phyloP scores from a whole-genome alignment of 2,329 filamentous ascomycete species.

The Metarhizium sp. region DNA sequence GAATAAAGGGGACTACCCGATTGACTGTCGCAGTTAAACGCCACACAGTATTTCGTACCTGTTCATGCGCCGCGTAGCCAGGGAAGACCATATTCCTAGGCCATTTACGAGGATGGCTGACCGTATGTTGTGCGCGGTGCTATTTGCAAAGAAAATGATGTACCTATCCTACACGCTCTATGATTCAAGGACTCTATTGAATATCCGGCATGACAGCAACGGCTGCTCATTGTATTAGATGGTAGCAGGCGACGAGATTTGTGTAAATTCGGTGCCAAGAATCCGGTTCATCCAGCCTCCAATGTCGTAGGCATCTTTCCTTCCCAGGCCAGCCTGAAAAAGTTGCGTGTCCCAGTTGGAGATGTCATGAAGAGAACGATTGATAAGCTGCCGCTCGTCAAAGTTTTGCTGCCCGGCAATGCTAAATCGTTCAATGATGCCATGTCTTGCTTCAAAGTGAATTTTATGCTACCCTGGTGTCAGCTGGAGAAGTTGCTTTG shows the following conservation, averaged over 20 bases:
- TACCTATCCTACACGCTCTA: slow-evolving; percentile 11
- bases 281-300: slow-evolving; percentile 22
- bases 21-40: too few species aligned
- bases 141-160: too few species aligned
- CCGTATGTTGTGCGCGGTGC: too few species aligned
- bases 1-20: too few species aligned
- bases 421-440: slow-evolving; percentile 23
- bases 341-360: slow-evolving; percentile 17
- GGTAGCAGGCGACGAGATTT: slow-evolving; percentile 3
- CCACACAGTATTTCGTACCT: too few species aligned
- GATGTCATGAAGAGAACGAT: slow-evolving; percentile 11
- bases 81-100: too few species aligned
- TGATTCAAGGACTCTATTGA: slow-evolving; percentile 19
- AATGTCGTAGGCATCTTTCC: slow-evolving; percentile 12
- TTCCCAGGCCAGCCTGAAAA: slow-evolving; percentile 15
- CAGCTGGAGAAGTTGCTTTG: background rate
- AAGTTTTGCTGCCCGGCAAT: slow-evolving; percentile 13
- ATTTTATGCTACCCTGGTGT: slow-evolving; percentile 18
- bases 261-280: slow-evolving; percentile 20
- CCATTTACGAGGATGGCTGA: too few species aligned
- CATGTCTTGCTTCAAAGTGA: slow-evolving; percentile 27
- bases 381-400: background rate
- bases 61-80: too few species aligned
- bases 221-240: background rate
- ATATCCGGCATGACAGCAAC: background rate